Evolutionary conservation across 2,329 filamentous ascomycete genomes (phyloP).

Genomic region (Kalmusia sp.): DNA sequence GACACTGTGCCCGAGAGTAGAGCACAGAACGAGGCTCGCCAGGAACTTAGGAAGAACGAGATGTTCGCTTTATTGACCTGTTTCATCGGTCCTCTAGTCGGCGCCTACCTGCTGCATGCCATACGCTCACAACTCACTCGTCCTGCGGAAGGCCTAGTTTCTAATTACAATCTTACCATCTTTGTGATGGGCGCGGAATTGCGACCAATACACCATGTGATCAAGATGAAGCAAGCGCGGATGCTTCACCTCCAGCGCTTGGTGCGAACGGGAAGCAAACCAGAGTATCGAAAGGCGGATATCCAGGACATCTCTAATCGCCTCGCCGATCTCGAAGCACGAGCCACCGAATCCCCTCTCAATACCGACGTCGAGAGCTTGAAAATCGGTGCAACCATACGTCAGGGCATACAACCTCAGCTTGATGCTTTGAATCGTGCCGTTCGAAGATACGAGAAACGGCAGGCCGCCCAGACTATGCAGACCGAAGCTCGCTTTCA

Average conservation of each 20-base stretch:
- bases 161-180: conserved; percentile 90
- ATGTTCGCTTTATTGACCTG: conserved; percentile 76
- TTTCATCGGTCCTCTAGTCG: conserved; percentile 77
- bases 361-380: conserved; percentile 45
- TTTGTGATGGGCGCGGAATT: conserved; percentile 89
- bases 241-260: conserved; percentile 83
- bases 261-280: conserved; percentile 52
- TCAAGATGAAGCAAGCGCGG: conserved; percentile 79
- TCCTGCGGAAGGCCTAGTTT: conserved; percentile 85
- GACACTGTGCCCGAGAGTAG: conserved; percentile 7
- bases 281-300: conserved; percentile 23
- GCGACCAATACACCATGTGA: conserved; percentile 79
- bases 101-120: conserved; percentile 83
- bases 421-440: conserved; percentile 88
- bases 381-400: conserved; percentile 61
- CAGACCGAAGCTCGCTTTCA: conserved; percentile 79
- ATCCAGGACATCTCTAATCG: conserved; percentile 61
- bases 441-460: conserved; percentile 90
- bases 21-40: conserved; percentile 52
- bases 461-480: conserved; percentile 74
- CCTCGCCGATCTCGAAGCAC: conserved; percentile 73
- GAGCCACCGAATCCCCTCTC: conserved; percentile 54
- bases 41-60: conserved; percentile 78
- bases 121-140: conserved; percentile 82
- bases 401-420: conserved; percentile 75